Evolutionary conservation across 306 rosid species (phyloP).

Genomic region (Potentilla sterilis): DNA sequence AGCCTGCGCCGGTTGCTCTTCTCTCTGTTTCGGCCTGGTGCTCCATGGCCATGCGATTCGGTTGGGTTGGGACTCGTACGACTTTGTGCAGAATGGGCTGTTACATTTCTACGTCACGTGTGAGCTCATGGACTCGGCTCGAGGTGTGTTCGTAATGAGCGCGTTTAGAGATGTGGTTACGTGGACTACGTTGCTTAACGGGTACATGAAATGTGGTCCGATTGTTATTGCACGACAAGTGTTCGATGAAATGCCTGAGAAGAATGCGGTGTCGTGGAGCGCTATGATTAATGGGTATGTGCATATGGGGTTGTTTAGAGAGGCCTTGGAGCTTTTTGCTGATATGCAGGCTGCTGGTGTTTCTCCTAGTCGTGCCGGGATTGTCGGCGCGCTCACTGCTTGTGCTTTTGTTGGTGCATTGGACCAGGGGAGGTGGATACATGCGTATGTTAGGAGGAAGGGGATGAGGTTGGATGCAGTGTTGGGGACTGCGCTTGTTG

Average conservation of each 20-base stretch:
- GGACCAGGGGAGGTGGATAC: slow-evolving; percentile 58
- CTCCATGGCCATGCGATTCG: slow-evolving; percentile 35
- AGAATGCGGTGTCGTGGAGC: slow-evolving; percentile 51
- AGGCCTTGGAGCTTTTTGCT: slow-evolving; percentile 44
- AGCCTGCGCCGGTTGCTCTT: slow-evolving; percentile 32
- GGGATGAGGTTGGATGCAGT: slow-evolving; percentile 30
- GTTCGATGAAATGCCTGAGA: slow-evolving; percentile 45
- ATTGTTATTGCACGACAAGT: slow-evolving; percentile 30
- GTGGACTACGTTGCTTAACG: slow-evolving; percentile 49
- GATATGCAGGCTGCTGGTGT: slow-evolving; percentile 39
- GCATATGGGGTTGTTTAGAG: slow-evolving; percentile 40
- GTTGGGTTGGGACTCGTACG: slow-evolving; percentile 49
- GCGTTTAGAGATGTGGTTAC: slow-evolving; percentile 35
- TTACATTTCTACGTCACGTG: slow-evolving; percentile 43
- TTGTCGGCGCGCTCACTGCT: slow-evolving; percentile 44
- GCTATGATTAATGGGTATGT: slow-evolving; percentile 46
- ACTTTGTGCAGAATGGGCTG: slow-evolving; percentile 50
- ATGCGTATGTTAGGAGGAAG: slow-evolving; percentile 35
- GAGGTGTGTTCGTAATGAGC: slow-evolving; percentile 35
- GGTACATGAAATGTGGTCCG: slow-evolving; percentile 33
- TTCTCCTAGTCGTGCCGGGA: slow-evolving; percentile 36
- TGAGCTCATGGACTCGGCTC: slow-evolving; percentile 27
- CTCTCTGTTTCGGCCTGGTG: slow-evolving; percentile 28
- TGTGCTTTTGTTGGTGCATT: slow-evolving; percentile 48
- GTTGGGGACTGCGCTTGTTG: slow-evolving; percentile 46